Conservation (phyloP, 257 asterid genomes). For the Phtheirospermum japonicum region DNA sequence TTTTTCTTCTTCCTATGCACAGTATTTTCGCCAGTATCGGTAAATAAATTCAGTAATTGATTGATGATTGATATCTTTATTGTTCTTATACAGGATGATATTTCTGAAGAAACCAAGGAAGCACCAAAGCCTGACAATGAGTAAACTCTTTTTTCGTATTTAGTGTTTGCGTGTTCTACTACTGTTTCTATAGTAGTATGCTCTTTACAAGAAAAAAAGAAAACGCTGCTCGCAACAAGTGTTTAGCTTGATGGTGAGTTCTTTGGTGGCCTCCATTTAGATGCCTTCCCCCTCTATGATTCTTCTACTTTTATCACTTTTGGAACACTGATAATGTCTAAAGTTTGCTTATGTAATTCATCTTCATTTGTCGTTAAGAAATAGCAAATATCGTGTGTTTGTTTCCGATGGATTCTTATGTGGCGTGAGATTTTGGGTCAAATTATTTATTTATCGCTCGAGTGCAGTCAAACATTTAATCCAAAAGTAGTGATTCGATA, state of each 20-base stretch:
- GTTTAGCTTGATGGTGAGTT: not conserved
- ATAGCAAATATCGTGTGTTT: not conserved
- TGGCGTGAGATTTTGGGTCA: not conserved
- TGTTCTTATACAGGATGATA: constrained; percentile 39
- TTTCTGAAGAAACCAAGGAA: constrained; percentile 53
- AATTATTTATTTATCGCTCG: too few species aligned
- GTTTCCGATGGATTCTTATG: too few species aligned
- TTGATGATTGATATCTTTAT: constrained; percentile 9
- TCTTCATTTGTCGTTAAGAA: constrained; percentile 26
- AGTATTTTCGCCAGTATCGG: not conserved
- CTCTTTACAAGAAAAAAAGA: not conserved
- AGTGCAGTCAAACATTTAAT: too few species aligned
- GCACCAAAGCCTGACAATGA: constrained; percentile 51
- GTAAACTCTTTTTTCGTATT: constrained; percentile 27
- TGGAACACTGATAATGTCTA: not conserved
- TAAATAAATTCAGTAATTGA: not conserved
- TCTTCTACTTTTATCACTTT: not conserved
- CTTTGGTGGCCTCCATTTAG: not conserved
- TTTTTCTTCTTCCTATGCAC: not conserved
- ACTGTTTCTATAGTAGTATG: constrained; percentile 29
- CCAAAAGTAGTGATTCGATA: too few species aligned
- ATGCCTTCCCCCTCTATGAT: not conserved
- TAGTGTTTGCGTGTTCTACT: constrained; percentile 32
- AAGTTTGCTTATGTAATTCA: constrained; percentile 29
- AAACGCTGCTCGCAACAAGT: constrained; percentile 30